phyloP scores from a whole-genome alignment of 768 basidiomycete genomes.

The Agaricus subrufescens region DNA sequence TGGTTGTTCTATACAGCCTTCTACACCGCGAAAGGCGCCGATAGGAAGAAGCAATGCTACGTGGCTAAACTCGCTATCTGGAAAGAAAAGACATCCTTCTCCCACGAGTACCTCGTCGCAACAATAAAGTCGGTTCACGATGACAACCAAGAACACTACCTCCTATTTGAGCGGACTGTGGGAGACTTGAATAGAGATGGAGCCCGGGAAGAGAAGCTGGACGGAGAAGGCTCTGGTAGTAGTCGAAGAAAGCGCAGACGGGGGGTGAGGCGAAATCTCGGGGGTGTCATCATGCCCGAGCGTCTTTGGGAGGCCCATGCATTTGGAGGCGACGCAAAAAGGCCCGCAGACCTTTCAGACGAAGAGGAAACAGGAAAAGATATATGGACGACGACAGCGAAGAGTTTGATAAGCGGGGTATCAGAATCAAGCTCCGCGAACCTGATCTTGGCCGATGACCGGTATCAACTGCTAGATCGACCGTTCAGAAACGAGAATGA shows the following conservation, averaged over 20 bases:
- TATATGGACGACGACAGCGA: neutral
- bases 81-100: neutral
- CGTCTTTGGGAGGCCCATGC: neutral
- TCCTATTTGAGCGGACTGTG: neutral
- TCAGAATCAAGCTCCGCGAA: neutral
- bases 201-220: neutral
- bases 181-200: neutral
- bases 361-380: neutral
- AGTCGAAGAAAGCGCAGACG: neutral
- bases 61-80: neutral
- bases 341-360: neutral
- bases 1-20: constrained; percentile 2
- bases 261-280: neutral
- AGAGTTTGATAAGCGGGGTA: neutral
- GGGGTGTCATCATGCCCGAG: neutral
- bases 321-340: neutral
- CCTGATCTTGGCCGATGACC: neutral
- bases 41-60: neutral
- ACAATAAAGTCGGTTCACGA: neutral
- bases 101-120: neutral
- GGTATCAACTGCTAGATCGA: neutral
- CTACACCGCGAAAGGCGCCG: neutral
- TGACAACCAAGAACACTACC: neutral
- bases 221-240: neutral
- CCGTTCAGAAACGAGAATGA: neutral